Base-by-base conservation (phyloP, 1,139 yeast species). In the Geotrichum europaeum region DNA sequence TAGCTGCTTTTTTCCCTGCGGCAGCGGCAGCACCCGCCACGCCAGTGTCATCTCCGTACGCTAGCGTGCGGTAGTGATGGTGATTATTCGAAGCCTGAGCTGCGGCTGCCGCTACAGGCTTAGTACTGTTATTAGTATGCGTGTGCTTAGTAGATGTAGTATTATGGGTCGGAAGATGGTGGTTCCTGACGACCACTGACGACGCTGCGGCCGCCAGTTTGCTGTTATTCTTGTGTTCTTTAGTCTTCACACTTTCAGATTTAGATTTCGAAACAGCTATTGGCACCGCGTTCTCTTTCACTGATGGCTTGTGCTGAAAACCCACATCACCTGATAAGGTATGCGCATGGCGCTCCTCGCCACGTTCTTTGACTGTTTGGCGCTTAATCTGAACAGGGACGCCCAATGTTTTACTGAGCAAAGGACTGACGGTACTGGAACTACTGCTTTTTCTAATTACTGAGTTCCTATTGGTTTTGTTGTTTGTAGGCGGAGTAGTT, bases 11-110 rank as follows among this genome's bases (percentile, higher is more conserved):
- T 49, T 20, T 22, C 12, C 22, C 18, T 28, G 53, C 12, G 25
- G 40, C 51, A 12, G 18, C n/a, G 24, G 55, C 47, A 30, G 49
- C 24, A 20, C 25, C 12, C 40, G 7, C 25, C 53, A 49, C 30
- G 4, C 51, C 56, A 32, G 49, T 36, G 15, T n/a, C 49, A 10
- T 53, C 56, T 25, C 45, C 56, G 24, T 24, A 22, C 3, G 32
- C 36, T 18, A 53, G 13, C 6, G 56, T n/a, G 22, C 56, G 32
- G 28, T 53, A 53, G 24, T 53, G 56, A 28, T 53, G 56, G n/a
- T 20, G 32, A 22, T 49, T n/a, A 22, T 24, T 20, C 10, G 34
- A 49, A 24, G 52, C 20, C 12, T 9, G 3, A 24, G 25, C 18
- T 24, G 52, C 18, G 2, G 18, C 30, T 12, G 30, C 32, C 12